Evolutionary conservation across 2,329 filamentous ascomycete species (phyloP), one percentile per base, ranked within the genome.

Genomic region (Alternaria novae-zelandiae): DNA sequence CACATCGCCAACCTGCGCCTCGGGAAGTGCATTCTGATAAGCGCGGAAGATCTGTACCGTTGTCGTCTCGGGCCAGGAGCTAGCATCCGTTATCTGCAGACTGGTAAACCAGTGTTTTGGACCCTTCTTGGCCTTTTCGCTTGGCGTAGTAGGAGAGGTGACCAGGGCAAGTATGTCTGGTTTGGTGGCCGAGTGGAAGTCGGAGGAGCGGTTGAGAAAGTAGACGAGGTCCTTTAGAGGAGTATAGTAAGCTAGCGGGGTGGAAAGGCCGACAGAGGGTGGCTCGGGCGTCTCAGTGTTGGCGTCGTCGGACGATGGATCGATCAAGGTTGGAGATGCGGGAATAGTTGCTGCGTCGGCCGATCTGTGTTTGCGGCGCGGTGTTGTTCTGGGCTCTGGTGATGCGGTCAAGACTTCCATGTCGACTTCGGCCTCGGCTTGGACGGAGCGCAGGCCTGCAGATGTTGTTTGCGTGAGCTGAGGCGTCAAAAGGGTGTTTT

Each of bases 81-180:
- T 78, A 1, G 73, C 61, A 53, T 85, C 83, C 0, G 79, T 78
- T 63, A 85, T 71, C 58, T 74, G 71, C 47, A 84, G 73, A 5
- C 79, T 76, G 0, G 82, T 85, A 63, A 69, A 79, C 71, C 77
- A 83, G 71, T 86, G 80, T 57, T 78, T 76, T 0, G 81, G 82
- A 0, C 83, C 83, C 11, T 73, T 73, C 17, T 79, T 78, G 9
- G 82, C 82, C 20, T 80, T 76, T 30, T 75, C 66, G 0, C 81
- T 74, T 3, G 69, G 36, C 2, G 73, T 79, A 12, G 75, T 78
- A 11, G 65, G 47, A 12, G 75, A 67, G 2, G 78, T 79, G 36
- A 83, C 81, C 54, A 85, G 75, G 6, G 81, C 83, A 49, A 86
- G 75, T 49, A 84, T 47, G 64, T 85, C 83, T 6, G 84, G 76